Base-by-base conservation (phyloP, 148 eudicot species). In the Amaranthus cruentus region DNA sequence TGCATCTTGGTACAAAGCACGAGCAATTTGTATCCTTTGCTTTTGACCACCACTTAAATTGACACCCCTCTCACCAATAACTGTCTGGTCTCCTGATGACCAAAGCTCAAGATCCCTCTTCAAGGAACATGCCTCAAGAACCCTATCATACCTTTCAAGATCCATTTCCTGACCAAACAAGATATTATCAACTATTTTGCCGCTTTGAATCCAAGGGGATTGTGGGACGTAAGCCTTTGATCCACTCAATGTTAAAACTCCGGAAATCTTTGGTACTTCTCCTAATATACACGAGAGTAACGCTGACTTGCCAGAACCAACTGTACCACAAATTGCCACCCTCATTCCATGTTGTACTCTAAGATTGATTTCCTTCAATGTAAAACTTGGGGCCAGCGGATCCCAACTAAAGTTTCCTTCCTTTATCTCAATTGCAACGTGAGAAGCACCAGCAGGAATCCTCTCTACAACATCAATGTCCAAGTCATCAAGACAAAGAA, bases 271-370 rank as follows among this genome's bases (percentile, higher is more conserved):
- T 4, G 81, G 81, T 9, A 87, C 78, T 77, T 87, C 90, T 57
- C 88, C 88, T 7, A 87, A 47, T 0, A 87, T 87, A 52, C 90
- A 76, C 12, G 86, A 84, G 2, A 87, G 81, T 63, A 87, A 76
- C 38, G 83, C 84, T 2, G 90, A 87, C 74, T 87, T 87, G 28
- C 90, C 90, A 1, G 90, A 80, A 56, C 90, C 90, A 76, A 87
- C 87, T 5, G 84, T 72, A 21, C 91, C 91, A 68, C 91, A 88
- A 55, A 88, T 64, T 60, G 91, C 91, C 49, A 88, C 89, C 77
- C 76, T 88, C 86, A 83, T 82, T 14, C 91, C 91, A 47, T 73
- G 83, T 52, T 59, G 55, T 52, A 83, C 81, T 47, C 55, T 82
- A 49, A 87, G 51, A 52, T 83, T 81, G 51, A 87, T 81, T 55